A percentile compares a stretch with the other conserved stretches of the same genome.
Evolutionary conservation across 371 early-diverging fungal genomes (phyloP).

Genomic region (Mucor circinelloides): DNA sequence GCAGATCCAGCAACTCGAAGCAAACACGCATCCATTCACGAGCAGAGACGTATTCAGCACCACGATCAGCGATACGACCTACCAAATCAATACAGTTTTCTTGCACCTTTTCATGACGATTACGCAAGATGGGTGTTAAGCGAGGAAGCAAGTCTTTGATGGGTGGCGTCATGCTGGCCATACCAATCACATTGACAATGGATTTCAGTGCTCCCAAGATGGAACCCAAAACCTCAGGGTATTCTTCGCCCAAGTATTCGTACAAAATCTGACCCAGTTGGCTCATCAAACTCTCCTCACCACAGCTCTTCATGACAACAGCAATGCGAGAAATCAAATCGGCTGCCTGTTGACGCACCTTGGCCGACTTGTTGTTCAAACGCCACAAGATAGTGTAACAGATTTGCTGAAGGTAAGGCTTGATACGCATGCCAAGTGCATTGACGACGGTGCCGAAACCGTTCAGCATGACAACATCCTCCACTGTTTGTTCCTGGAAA

Average conservation of each 20-base stretch:
- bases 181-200: slow-evolving; percentile 96
- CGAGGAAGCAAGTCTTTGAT: slow-evolving; percentile 96
- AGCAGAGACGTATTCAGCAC: slow-evolving; percentile 96
- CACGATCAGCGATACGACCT: slow-evolving; percentile 97
- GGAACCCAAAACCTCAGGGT: slow-evolving; percentile 96
- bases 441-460: slow-evolving; percentile 95
- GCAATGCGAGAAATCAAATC: slow-evolving; percentile 95
- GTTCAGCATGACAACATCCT: slow-evolving; percentile 91
- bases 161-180: slow-evolving; percentile 97
- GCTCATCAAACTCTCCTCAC: slow-evolving; percentile 93
- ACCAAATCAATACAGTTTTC: slow-evolving; percentile 93
- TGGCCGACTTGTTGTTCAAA: slow-evolving; percentile 94
- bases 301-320: slow-evolving; percentile 91
- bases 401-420: slow-evolving; percentile 93
- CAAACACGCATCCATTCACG: slow-evolving; percentile 99
- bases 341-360: slow-evolving; percentile 96
- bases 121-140: slow-evolving; percentile 95
- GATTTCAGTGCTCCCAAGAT: slow-evolving; percentile 90
- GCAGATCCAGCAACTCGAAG: slow-evolving; percentile 94
- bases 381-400: slow-evolving; percentile 95
- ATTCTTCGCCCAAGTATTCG: slow-evolving; percentile 98
- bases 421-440: slow-evolving; percentile 85
- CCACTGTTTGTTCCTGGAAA: slow-evolving; percentile 95
- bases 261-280: slow-evolving; percentile 91
- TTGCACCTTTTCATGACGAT: slow-evolving; percentile 97